Evolutionary conservation across 73 alveolate genomes (phyloP), one percentile per base, ranked within the genome.

Genomic region (Paramecium primaurelia): DNA sequence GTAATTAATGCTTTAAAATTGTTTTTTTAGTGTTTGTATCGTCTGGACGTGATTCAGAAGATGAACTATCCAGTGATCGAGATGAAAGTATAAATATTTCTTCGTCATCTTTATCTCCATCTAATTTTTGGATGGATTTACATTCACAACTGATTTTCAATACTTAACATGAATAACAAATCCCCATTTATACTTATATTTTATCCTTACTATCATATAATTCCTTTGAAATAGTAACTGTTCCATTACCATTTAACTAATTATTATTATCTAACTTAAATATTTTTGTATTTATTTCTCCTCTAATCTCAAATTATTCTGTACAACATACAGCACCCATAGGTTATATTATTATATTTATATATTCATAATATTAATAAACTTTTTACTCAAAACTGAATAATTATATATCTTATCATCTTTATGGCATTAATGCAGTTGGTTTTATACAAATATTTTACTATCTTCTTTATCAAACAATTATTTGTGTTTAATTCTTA

Each of bases 1-100:
- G 84, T 64, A 64, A 64, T 34, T 64, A 28, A 28, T 34, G 42
- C 28, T 64, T 64, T 34, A 64, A 34, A 28, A 64, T 64, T 2
- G 84, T 64, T 64, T 64, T 64, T 64, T 64, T 64, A 12, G 84
- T 64, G 30, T 64, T 64, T 22, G 84, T 64, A 64, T 64, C 84
- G 3, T 64, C 84, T 5, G 84, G 84, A 32, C 22, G 47, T 11
- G 42, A 32, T 32, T 64, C 84, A 34, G 51, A 64, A 34, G 51
- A 64, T 54, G 69, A 54, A 64, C 84, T 64, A n/a, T 64, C 84
- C 22, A 64, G 49, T 4, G 84, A 64, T 64, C 16, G 22, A 64
- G 22, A 34, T 0, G 84, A 64, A 64, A 25, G 45, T 26, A 32
- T 28, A 64, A 28, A 28, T 32, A 64, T 14, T 32, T 64, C 84